Percentiles rank a stretch among this genome's conserved stretches.
Evolutionary conservation across 306 rosid genomes (phyloP).

Genomic region (Trichosanthes truncata): DNA sequence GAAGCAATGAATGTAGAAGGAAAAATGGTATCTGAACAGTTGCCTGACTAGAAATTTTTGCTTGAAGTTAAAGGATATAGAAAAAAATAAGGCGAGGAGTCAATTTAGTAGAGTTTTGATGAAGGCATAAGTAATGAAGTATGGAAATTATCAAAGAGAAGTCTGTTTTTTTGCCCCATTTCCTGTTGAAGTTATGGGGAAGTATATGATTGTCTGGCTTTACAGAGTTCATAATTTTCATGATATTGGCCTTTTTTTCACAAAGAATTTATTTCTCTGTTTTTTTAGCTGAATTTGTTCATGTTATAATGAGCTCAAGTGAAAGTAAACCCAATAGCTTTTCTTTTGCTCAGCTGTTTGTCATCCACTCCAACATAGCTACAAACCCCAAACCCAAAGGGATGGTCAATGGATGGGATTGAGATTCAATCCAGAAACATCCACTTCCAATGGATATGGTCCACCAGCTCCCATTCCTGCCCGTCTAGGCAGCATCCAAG

Average conservation of each 20-base stretch:
- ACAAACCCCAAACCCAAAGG: not conserved
- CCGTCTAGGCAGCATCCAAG: not conserved
- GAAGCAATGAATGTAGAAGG: not conserved
- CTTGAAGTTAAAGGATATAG: not conserved
- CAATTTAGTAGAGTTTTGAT: not conserved
- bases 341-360: not conserved
- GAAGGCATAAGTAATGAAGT: not conserved
- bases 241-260: not conserved
- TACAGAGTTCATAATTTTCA: not conserved
- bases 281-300: not conserved
- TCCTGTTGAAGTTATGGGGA: not conserved
- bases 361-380: not conserved
- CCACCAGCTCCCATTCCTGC: not conserved
- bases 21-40: not conserved
- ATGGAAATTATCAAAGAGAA: not conserved
- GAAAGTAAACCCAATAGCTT: not conserved
- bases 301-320: not conserved
- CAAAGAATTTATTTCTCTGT: not conserved
- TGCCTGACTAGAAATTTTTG: not conserved
- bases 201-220: not conserved
- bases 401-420: not conserved
- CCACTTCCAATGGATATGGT: not conserved
- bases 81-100: not conserved
- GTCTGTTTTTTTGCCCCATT: not conserved
- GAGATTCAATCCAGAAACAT: not conserved